A percentile compares a stretch with the other conserved stretches of the same genome.
Conservation (phyloP, 2,329 filamentous ascomycete genomes). For the Colletotrichum sp. region DNA sequence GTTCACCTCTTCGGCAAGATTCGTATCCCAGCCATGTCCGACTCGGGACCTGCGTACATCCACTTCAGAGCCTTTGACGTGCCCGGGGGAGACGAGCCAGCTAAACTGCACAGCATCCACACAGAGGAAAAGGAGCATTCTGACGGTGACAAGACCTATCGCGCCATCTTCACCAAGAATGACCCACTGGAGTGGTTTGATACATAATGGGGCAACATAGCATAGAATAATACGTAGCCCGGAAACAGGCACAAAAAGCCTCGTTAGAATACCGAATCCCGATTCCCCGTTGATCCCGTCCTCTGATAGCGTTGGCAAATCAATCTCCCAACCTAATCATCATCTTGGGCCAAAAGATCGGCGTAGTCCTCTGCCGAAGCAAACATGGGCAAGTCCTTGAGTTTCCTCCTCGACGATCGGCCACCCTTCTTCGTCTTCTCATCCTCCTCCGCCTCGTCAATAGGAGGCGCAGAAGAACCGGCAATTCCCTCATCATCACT, state of each 20-base stretch:
- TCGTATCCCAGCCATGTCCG: slow-evolving; percentile 45
- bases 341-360: slow-evolving; percentile 76
- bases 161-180: slow-evolving; percentile 49
- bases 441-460: slow-evolving; percentile 30
- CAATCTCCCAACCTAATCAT: slow-evolving; percentile 41
- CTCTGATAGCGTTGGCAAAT: neutral
- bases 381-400: slow-evolving; percentile 91
- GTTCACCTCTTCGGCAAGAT: slow-evolving; percentile 54
- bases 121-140: slow-evolving; percentile 47
- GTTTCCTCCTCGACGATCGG: slow-evolving; percentile 75
- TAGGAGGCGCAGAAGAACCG: neutral
- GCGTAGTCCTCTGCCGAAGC: slow-evolving; percentile 95
- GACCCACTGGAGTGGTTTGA: slow-evolving; percentile 59
- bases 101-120: slow-evolving; percentile 51
- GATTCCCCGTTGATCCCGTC: neutral
- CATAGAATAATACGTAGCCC: neutral
- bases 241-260: neutral
- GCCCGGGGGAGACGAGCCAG: slow-evolving; percentile 36
- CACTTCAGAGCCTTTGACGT: slow-evolving; percentile 52
- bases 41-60: slow-evolving; percentile 42
- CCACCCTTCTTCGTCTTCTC: slow-evolving; percentile 43
- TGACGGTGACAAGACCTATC: slow-evolving; percentile 47
- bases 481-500: slow-evolving; percentile 7
- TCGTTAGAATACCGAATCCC: neutral
- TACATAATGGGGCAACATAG: slow-evolving; percentile 32